Evolutionary conservation across 2,329 filamentous ascomycete species (phyloP).

Genomic region (Coniochaeta sp.): DNA sequence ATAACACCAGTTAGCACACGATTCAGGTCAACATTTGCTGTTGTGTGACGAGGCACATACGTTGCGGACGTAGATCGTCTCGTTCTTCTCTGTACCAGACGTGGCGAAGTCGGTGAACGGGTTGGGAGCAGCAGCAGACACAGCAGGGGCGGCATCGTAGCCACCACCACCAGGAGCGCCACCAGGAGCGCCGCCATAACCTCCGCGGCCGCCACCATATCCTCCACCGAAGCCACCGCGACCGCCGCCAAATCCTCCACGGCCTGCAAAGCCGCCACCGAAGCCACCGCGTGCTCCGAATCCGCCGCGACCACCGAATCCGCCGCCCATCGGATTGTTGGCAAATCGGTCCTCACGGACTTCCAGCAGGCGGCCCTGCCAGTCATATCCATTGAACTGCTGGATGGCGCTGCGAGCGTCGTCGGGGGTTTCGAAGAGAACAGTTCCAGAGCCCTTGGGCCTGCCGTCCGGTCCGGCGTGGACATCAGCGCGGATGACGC

Average conservation of each 20-base stretch:
- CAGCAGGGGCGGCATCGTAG: constrained; percentile 42
- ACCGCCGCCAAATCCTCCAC: constrained; percentile 36
- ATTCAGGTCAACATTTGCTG: background rate
- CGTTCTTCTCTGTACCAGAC: constrained; percentile 73
- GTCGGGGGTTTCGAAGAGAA: constrained; percentile 90
- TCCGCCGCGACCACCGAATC: constrained; percentile 52
- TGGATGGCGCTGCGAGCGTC: constrained; percentile 94
- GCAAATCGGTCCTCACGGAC: constrained; percentile 96
- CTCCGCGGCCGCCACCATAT: constrained; percentile 33
- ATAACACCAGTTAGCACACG: constrained; percentile 9
- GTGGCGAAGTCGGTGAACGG: constrained; percentile 92
- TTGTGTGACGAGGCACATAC: constrained; percentile 46
- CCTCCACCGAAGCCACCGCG: constrained; percentile 32
- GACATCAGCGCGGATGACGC: constrained; percentile 90
- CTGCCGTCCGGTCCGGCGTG: constrained; percentile 86
- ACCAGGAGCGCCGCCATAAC: constrained; percentile 39
- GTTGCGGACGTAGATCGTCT: constrained; percentile 92
- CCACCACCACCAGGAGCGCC: constrained; percentile 34
- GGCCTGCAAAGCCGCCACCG: constrained; percentile 47
- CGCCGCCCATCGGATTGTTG: constrained; percentile 41
- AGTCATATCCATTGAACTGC: constrained; percentile 98
- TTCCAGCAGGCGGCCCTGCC: constrained; percentile 89
- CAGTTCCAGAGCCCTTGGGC: constrained; percentile 93
- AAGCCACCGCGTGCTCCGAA: constrained; percentile 50
- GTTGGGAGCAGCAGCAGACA: constrained; percentile 62